phyloP scores from a whole-genome alignment of 2,329 filamentous ascomycete species.

The Knoxdaviesia proteae region DNA sequence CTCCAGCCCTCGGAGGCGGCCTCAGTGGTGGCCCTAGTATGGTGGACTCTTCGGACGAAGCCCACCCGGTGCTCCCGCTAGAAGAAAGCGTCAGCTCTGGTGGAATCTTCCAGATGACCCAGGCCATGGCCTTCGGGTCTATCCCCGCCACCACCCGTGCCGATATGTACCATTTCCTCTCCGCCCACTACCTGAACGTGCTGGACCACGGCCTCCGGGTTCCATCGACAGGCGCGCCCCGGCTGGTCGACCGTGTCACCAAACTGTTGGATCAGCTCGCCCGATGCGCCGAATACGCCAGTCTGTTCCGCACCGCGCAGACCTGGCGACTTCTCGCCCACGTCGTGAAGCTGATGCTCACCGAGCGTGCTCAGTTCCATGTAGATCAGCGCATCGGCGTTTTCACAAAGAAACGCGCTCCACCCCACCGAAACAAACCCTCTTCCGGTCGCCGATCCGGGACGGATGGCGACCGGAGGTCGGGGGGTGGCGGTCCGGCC shows the following conservation, averaged over 20 bases:
- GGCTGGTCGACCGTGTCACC: constrained; percentile 25
- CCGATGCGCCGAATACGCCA: constrained; percentile 31
- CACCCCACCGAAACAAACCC: not conserved
- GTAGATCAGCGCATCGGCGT: constrained; percentile 19
- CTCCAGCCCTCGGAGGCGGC: too few relatives aligned
- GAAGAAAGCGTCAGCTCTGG: constrained; percentile 38
- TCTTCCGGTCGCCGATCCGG: not conserved
- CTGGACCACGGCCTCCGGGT: constrained; percentile 25
- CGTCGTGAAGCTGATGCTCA: constrained; percentile 31
- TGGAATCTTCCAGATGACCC: constrained; percentile 34
- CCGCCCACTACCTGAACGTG: constrained; percentile 32
- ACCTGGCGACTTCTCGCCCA: constrained; percentile 42
- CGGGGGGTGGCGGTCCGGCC: not conserved
- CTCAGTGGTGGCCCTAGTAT: too few relatives aligned
- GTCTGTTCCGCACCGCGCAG: constrained; percentile 38
- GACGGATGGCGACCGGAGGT: not conserved
- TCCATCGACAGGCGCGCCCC: constrained; percentile 9
- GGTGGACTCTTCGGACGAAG: too few relatives aligned
- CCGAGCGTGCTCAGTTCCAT: constrained; percentile 34
- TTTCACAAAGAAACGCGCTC: not conserved
- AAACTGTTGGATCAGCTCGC: constrained; percentile 35
- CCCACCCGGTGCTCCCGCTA: constrained; percentile 18
- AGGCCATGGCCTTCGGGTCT: constrained; percentile 40
- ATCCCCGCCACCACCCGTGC: constrained; percentile 29
- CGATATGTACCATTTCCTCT: constrained; percentile 33